Base-by-base conservation (phyloP, 164 flowering plant species). In the Santalum album region DNA sequence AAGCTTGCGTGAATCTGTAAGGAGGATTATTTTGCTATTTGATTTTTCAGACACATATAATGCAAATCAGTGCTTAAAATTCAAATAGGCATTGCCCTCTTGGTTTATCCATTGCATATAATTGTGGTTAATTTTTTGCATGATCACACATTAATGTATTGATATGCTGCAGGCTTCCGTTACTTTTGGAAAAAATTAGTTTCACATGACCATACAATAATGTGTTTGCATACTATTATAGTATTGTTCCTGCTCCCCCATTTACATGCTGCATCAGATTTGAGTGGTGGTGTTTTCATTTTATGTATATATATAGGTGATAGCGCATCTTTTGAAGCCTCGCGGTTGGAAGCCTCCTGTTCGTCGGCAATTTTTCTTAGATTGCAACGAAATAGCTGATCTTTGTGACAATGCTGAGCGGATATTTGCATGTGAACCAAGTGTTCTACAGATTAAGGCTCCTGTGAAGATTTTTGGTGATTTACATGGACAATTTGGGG, bases 311-410 rank as follows among this genome's bases (percentile, higher is more conserved):
- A 40, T 60, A 27, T 70, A 90, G 99, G 99, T 94, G 51, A 74
- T 90, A 58, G 83, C 87, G 40, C 90, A 84, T 74, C 96, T 94
- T 55, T 60, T 94, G 54, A 90, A 90, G 69, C 99, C 99, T 65
- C 99, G 97, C 60, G 97, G 99, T 46, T 94, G 99, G 99, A 94
- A 90, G 66, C 97, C 99, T 63, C 99, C 99, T 17, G 99, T 87
- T 43, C 87, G 87, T 27, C 77, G 99, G 21, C 97, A 94, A 29
- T 94, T 90, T 71, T 94, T 94, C 82, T 68, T 94, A 64, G 97
- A 90, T 56, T 90, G 99, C 82, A 90, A 88, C 71, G 99, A 94
- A 70, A 81, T 94, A 68, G 95, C 96, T 34, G 99, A 94, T 66
- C 85, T 94, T 40, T 94, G 99, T 81, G 99, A 94, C 55, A 77